Evolutionary conservation across 129 eudicot species (phyloP).

Genomic region (Pseudognaphalium luteoalbum): DNA sequence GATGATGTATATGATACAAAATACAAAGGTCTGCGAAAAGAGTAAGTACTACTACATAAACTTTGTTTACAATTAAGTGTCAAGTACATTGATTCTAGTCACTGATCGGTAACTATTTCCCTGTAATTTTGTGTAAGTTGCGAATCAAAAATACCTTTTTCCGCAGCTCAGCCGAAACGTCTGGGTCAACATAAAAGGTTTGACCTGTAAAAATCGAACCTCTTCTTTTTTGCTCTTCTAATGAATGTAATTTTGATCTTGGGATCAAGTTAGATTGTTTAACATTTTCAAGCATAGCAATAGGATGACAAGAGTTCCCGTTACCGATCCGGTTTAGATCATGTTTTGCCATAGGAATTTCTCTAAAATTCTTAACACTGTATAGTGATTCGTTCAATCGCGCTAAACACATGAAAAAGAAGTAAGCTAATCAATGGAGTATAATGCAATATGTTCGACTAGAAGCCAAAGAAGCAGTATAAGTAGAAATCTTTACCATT

Average conservation of each 20-base stretch:
- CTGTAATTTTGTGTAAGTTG: background rate
- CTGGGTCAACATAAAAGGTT: slow-evolving; percentile 58
- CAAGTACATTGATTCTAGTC: background rate
- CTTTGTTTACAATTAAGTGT: background rate
- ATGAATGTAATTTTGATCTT: slow-evolving; percentile 32
- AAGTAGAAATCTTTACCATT: slow-evolving; percentile 53
- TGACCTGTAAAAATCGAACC: slow-evolving; percentile 48
- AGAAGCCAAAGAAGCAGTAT: slow-evolving; percentile 5
- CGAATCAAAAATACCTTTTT: slow-evolving; percentile 48
- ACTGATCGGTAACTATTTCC: background rate
- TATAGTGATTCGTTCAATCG: slow-evolving; percentile 74
- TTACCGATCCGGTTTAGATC: slow-evolving; percentile 36
- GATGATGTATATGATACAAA: no score
- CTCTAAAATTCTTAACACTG: slow-evolving; percentile 45
- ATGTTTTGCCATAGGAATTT: slow-evolving; percentile 33
- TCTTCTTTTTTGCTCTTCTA: slow-evolving; percentile 47
- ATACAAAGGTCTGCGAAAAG: background rate
- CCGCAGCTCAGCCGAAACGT: slow-evolving; percentile 56
- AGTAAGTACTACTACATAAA: no score
- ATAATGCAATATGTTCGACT: background rate
- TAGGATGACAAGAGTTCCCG: slow-evolving; percentile 51
- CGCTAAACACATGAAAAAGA: slow-evolving; percentile 43
- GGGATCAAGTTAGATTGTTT: slow-evolving; percentile 41
- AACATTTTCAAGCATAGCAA: slow-evolving; percentile 45
- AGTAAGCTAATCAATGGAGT: background rate